Conservation (phyloP, 805 yeast genomes). For the Lachancea sp. region DNA sequence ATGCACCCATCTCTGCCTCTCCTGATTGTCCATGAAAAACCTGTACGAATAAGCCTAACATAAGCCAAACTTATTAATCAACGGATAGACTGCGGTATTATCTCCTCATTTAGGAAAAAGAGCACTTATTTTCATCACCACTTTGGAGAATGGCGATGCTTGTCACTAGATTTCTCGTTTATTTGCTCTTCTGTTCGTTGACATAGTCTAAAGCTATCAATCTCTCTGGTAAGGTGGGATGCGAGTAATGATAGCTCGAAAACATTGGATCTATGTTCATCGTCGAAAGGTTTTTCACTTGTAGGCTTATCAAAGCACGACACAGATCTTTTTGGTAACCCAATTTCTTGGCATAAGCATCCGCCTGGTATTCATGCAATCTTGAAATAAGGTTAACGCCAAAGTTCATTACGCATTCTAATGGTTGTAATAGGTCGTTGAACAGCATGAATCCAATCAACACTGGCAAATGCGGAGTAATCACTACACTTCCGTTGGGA, state of each 20-base stretch:
- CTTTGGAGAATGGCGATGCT: too few species aligned
- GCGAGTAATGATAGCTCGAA: slow-evolving; percentile 83
- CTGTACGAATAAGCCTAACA: too few species aligned
- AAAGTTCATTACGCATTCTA: slow-evolving; percentile 64
- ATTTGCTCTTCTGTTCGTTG: slow-evolving; percentile 29
- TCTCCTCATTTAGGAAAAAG: too few species aligned
- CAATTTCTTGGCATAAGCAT: slow-evolving; percentile 67
- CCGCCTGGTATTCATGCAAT: slow-evolving; percentile 91
- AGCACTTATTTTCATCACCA: too few species aligned
- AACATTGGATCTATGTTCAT: slow-evolving; percentile 86
- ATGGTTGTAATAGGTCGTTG: slow-evolving; percentile 69
- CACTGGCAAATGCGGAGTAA: slow-evolving; percentile 53
- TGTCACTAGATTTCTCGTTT: too few species aligned
- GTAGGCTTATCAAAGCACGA: slow-evolving; percentile 65
- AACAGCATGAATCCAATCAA: slow-evolving; percentile 78
- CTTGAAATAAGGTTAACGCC: slow-evolving; percentile 67
- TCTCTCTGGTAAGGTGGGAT: slow-evolving; percentile 90
- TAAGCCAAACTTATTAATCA: too few species aligned
- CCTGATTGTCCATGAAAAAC: too few species aligned
- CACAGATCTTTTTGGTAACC: slow-evolving; percentile 68
- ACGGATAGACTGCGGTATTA: too few species aligned
- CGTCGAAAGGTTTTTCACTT: slow-evolving; percentile 75
- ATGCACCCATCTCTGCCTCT: too few species aligned
- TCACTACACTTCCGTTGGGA: slow-evolving; percentile 14
- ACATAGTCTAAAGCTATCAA: slow-evolving; percentile 58